Conservation (phyloP, 441 rosid genomes). For the Erodium trifolium region DNA sequence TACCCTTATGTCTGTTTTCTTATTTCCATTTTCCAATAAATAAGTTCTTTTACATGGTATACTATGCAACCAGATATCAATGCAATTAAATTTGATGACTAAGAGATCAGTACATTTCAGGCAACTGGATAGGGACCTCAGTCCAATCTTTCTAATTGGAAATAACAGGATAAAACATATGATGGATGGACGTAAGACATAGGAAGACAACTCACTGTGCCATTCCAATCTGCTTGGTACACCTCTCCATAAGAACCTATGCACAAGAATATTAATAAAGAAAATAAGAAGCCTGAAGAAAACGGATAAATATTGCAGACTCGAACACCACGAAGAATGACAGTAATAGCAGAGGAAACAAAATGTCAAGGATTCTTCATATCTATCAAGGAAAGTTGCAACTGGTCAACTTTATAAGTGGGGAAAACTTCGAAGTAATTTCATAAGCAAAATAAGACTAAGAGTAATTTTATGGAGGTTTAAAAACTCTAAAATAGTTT, state of each 20-base stretch:
- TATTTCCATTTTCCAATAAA: neutral
- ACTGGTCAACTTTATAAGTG: neutral
- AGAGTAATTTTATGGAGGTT: conserved; percentile 1
- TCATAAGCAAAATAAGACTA: conserved; percentile 7
- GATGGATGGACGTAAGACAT: conserved; percentile 6
- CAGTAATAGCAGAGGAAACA: conserved; percentile 1
- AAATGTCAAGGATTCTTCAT: neutral
- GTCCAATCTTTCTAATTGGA: neutral
- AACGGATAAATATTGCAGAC: neutral
- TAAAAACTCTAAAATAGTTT: neutral
- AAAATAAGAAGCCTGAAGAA: conserved; percentile 14
- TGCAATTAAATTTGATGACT: neutral
- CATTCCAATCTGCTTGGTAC: conserved; percentile 94
- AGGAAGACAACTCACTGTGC: conserved; percentile 63
- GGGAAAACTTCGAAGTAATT: neutral
- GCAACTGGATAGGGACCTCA: neutral
- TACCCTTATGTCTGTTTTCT: too few relatives aligned
- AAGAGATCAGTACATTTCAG: neutral
- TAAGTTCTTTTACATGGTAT: neutral
- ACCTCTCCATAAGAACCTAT: conserved; percentile 99
- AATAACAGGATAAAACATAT: neutral
- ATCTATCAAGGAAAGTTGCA: conserved; percentile 6
- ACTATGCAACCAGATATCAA: neutral
- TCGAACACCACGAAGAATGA: conserved; percentile 5
- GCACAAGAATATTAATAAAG: conserved; percentile 22